Conservation (phyloP, 2,329 filamentous ascomycete genomes). For the Lachnellula occidentalis region DNA sequence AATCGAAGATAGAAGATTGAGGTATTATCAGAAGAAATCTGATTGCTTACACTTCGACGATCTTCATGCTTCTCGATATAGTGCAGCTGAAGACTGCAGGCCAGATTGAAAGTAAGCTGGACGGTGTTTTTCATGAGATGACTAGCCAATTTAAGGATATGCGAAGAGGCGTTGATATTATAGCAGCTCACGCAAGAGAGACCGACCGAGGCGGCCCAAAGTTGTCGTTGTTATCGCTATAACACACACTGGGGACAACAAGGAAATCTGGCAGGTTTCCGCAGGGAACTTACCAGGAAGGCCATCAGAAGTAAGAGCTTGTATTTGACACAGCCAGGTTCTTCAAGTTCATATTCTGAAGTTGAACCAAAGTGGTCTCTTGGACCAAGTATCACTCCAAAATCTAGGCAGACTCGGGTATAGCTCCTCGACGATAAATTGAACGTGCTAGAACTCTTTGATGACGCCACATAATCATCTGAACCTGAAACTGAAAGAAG, state of each 20-base stretch:
- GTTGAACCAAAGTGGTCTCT: conserved; percentile 8
- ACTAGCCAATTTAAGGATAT: conserved; percentile 7
- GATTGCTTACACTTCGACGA: conserved; percentile 10
- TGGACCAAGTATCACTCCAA: neutral
- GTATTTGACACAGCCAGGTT: conserved; percentile 4
- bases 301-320: conserved; percentile 9
- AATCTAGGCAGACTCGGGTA: neutral
- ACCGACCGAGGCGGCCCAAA: neutral
- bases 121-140: conserved; percentile 1
- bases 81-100: conserved; percentile 5
- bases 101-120: conserved; percentile 3
- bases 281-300: conserved; percentile 5
- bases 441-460: neutral
- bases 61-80: conserved; percentile 10
- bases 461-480: too few relatives aligned
- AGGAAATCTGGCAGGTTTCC: conserved; percentile 11
- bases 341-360: conserved; percentile 13
- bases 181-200: conserved; percentile 6
- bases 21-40: conserved; percentile 5
- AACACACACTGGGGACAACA: conserved; percentile 8
- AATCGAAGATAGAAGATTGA: conserved; percentile 10
- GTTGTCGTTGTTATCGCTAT: conserved; percentile 6
- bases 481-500: too few relatives aligned
- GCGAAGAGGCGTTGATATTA: conserved; percentile 5
- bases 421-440: neutral